A percentile compares a stretch with the other conserved stretches of the same genome.
Conservation (phyloP, 192 early-diverging fungal species). For the Podila clonocystis region DNA sequence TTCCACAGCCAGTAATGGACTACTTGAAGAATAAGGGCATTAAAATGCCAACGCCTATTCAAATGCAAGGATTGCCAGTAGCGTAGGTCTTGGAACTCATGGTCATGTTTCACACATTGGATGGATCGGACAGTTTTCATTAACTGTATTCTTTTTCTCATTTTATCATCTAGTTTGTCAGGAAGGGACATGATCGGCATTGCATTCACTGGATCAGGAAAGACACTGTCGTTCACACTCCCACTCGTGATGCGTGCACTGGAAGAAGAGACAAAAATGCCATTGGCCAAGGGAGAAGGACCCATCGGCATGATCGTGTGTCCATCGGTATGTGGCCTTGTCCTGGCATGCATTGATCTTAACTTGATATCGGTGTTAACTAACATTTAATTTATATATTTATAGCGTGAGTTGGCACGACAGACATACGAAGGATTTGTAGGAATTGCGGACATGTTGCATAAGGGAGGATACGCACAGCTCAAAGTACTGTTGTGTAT, state of each 20-base stretch:
- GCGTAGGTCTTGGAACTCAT: constrained; percentile 55
- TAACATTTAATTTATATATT: neutral
- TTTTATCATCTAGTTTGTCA: constrained; percentile 57
- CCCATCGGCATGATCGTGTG: constrained; percentile 95
- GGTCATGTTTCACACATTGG: neutral
- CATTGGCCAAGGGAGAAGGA: constrained; percentile 86
- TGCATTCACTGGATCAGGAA: constrained; percentile 98
- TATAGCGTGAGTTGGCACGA: constrained; percentile 90
- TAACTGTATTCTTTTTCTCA: no score
- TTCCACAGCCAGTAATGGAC: constrained; percentile 80
- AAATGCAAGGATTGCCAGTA: constrained; percentile 96
- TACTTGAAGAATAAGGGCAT: constrained; percentile 88
- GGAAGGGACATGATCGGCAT: constrained; percentile 99
- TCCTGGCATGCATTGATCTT: no score
- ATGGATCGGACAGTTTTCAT: no score
- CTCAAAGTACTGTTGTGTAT: constrained; percentile 88
- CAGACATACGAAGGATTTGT: constrained; percentile 92
- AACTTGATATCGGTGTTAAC: no score
- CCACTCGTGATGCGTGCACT: constrained; percentile 94
- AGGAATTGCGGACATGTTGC: constrained; percentile 68
- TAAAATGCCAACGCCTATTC: constrained; percentile 93
- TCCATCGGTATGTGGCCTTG: constrained; percentile 73
- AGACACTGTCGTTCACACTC: constrained; percentile 94
- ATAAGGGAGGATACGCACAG: constrained; percentile 73
- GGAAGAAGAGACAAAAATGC: constrained; percentile 89